Evolutionary conservation across 1,284 basidiomycete species (phyloP), one percentile per base, ranked within the genome.

Genomic region (Ceratobasidium sp.): DNA sequence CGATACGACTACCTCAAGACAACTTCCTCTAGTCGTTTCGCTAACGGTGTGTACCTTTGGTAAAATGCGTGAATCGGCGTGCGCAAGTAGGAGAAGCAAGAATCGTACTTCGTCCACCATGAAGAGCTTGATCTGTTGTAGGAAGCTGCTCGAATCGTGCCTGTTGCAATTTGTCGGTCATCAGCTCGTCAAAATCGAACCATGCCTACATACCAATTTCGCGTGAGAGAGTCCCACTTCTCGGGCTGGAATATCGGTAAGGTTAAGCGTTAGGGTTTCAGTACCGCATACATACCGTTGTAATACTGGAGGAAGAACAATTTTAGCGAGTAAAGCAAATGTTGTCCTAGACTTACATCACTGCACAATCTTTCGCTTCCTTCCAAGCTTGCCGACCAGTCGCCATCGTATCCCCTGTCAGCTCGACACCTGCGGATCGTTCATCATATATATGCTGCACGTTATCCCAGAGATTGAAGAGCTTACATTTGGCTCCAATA

Each of bases 141-240:
- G 83, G 46, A 93, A 89, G 49, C 87, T 84, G 29, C 86, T 85
- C 79, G 94, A 89, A 77, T 90, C 89, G 74, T 86, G 82, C 92
- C 93, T 94, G 76, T 34, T 76, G 17, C 40, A 73, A 3, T 44
- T 19, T 17, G 40, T 67, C n/a, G 13, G 22, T 8, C 13, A 8
- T 19, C 52, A 5, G 7, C 1, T 34, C n/a, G 43, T 34, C n/a
- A 17, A 46, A 49, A n/a, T 34, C 29, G 1, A 25, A 51, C 17
- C 9, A 22, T 32, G 15, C 15, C 6, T 29, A 79, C 83, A 71
- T 79, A 91, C 92, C 93, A 94, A 81, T 91, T 91, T 40, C 96
- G 88, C 1, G 96, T 97, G 65, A 98, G 84, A 56, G 94, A 93
- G 80, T 98, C 96, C 93, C 95, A 96, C 84, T 98, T 98, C 84